Percentiles rank a stretch among this genome's conserved stretches.
phyloP scores from a whole-genome alignment of 1,284 basidiomycete species.

The Moesziomyces parantarcticus region DNA sequence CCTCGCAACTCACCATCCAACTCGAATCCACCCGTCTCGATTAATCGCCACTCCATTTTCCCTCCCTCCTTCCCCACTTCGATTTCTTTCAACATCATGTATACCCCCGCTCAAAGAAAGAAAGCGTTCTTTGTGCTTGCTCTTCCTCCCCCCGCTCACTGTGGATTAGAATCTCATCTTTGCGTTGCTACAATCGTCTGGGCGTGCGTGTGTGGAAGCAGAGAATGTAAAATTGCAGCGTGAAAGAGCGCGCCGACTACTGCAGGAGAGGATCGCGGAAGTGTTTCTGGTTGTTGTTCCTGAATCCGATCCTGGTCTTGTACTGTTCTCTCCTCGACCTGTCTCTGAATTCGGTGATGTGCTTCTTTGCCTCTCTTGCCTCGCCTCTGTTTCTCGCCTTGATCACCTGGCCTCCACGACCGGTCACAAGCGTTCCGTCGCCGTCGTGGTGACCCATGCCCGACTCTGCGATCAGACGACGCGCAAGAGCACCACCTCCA shows the following conservation, averaged over 20 bases:
- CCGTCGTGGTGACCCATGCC: conserved; percentile 45
- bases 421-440: conserved; percentile 46
- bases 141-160: not conserved
- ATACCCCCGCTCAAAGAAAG: not conserved
- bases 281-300: conserved; percentile 67
- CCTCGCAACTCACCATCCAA: conserved; percentile 12
- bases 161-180: not conserved
- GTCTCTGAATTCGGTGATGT: conserved; percentile 86
- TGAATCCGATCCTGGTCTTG: conserved; percentile 76
- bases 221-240: not conserved
- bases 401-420: conserved; percentile 55
- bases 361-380: conserved; percentile 88
- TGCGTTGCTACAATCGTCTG: not conserved
- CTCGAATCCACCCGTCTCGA: conserved; percentile 24
- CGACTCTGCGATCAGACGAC: conserved; percentile 50
- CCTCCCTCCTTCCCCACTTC: too few relatives aligned
- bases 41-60: not conserved
- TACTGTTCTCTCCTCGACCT: conserved; percentile 81
- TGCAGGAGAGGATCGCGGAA: conserved; percentile 66
- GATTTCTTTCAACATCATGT: not conserved
- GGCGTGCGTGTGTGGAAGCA: not conserved
- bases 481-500: conserved; percentile 51
- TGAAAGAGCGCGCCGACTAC: conserved; percentile 21
- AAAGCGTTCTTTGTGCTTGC: not conserved
- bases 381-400: conserved; percentile 83